These are phyloP conservation scores for Pezicula radicicola DNA, from an alignment of 2,329 filamentous ascomycete species.

Conservation along the genomic window DNA sequence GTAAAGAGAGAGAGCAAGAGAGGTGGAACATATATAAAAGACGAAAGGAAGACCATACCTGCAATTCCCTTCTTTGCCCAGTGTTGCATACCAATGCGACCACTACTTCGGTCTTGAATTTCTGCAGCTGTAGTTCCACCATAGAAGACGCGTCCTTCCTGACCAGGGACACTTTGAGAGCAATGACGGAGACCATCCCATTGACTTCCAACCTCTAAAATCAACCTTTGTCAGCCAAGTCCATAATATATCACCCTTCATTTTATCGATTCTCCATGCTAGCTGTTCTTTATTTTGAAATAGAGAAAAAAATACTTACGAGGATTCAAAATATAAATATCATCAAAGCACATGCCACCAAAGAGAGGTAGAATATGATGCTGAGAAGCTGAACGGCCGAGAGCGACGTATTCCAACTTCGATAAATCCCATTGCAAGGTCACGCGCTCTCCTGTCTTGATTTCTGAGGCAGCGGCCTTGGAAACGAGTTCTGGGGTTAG, in stretches of 20 bases:
- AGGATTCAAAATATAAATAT: constrained; percentile 47
- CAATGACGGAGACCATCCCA: constrained; percentile 51
- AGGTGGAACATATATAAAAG: no score
- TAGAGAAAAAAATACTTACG: constrained; percentile 26
- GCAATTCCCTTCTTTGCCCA: constrained; percentile 46
- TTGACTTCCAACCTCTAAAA: constrained; percentile 30
- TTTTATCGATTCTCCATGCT: no score
- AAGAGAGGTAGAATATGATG: constrained; percentile 45
- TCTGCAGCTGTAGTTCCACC: constrained; percentile 43
- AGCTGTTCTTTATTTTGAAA: constrained; percentile 34
- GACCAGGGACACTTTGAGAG: constrained; percentile 24
- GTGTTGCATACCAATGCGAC: constrained; percentile 44
- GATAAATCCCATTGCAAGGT: constrained; percentile 53
- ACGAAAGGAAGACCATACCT: constrained; percentile 17
- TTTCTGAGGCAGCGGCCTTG: constrained; percentile 44
- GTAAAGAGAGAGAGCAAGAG: background rate
- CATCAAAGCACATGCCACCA: constrained; percentile 42
- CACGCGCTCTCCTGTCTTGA: constrained; percentile 47
- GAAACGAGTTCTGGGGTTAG: constrained; percentile 51
- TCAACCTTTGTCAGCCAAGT: no score
- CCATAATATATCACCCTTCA: no score
- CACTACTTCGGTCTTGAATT: constrained; percentile 39
- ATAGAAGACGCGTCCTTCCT: constrained; percentile 40
- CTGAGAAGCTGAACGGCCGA: constrained; percentile 46
- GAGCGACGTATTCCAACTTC: constrained; percentile 52